Percentiles rank a stretch among this genome's conserved stretches.
These are phyloP conservation scores for Ailanthus altissimus DNA, from an alignment of 345 rosid species.

Conservation along the genomic window DNA sequence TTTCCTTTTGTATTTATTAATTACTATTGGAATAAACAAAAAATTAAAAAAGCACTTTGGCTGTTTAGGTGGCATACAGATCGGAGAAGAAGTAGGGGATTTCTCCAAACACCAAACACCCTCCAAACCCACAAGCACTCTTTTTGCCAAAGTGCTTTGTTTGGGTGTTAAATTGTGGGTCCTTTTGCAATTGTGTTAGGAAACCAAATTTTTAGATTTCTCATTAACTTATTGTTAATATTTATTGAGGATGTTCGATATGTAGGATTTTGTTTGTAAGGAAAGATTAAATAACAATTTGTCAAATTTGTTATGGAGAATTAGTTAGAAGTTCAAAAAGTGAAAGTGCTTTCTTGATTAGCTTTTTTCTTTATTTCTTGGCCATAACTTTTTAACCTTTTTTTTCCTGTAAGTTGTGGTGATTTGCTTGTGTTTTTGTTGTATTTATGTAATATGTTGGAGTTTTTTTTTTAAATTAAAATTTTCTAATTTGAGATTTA, in stretches of 20 bases:
- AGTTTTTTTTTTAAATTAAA: neutral
- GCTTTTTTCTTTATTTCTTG: neutral
- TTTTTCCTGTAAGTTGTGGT: no score
- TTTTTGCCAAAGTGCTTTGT: neutral
- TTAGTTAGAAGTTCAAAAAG: neutral
- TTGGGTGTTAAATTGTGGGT: constrained; percentile 4
- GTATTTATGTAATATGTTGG: no score
- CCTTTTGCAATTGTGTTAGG: constrained; percentile 5
- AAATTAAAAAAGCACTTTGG: neutral
- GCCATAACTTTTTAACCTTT: neutral
- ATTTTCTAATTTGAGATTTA: no score
- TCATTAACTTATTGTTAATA: neutral
- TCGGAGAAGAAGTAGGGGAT: neutral
- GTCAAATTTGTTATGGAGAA: no score
- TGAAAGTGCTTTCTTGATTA: neutral
- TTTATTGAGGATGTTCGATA: neutral
- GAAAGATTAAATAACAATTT: no score
- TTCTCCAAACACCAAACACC: constrained; percentile 2
- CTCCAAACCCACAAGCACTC: neutral
- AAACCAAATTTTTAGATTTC: constrained; percentile 3
- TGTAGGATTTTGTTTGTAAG: neutral
- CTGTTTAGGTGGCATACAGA: neutral
- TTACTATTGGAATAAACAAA: no score
- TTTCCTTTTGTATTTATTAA: neutral
- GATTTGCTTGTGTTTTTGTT: no score